Base-by-base conservation (phyloP, 1,139 yeast genomes). In the Nakaseomyces bracarensis region DNA sequence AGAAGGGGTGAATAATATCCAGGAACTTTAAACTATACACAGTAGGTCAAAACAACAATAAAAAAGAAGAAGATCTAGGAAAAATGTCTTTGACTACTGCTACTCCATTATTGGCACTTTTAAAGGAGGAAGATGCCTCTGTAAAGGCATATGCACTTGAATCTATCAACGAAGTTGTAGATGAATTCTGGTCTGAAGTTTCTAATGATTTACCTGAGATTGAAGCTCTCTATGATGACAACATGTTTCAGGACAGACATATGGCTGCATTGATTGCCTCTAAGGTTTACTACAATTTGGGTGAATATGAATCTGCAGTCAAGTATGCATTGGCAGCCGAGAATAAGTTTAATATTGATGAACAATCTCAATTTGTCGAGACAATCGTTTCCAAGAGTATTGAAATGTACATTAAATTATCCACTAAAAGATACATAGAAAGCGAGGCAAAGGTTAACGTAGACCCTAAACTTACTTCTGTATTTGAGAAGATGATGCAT, bases 181-280 rank as follows among this genome's bases (percentile, higher is more conserved):
- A 87, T 67, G 89, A 85, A 63, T 72, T 86, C 51, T 91, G 99
- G 99, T 89, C 97, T 3, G 98, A 91, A 68, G 84, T 93, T 47
- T 95, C 98, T 47, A 93, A 91, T 65, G 80, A 76, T 59, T 77
- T 91, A 51, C 71, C 85, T 37, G 91, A 83, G 48, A 71, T 86
- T 58, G 98, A 91, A 67, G 95, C 86, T 50, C 70, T 91, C 43
- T 87, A 82, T 58, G 98, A 91, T 65, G 96, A 91, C 62, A 73
- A 75, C 45, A 65, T 73, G 13, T 91, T 89, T 62, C 77, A 80
- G 39, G 77, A 82, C 48, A 77, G 95, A 53, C 68, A 77, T 43
- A 72, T 91, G 58, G 98, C 97, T 3, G 98, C 98, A 3, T 71
- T 91, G 49, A 77, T 91, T 49, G 91, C 91, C 6, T 86, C 97